Conservation (phyloP, 2,329 filamentous ascomycete genomes). For the Diaporthe humulicola region DNA sequence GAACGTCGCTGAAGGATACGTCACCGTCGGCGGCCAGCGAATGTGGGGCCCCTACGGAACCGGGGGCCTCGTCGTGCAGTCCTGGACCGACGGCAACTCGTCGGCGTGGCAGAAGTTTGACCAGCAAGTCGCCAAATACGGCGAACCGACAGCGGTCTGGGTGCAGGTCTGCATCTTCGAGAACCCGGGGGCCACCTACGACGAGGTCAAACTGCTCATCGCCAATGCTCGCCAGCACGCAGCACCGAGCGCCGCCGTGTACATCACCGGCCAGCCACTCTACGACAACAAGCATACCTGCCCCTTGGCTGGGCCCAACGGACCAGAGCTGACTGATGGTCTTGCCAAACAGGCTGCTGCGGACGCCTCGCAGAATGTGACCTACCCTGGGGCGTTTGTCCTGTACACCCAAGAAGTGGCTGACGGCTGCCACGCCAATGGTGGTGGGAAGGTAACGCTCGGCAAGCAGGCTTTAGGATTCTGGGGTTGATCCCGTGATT, state of each 20-base stretch:
- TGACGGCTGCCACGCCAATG: slow-evolving; percentile 9
- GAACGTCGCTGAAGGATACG: slow-evolving; percentile 48
- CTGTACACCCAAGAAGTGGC: not conserved
- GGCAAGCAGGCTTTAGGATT: slow-evolving; percentile 7
- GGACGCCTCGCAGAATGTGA: not conserved
- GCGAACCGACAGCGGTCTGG: slow-evolving; percentile 45
- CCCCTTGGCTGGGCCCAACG: slow-evolving; percentile 43
- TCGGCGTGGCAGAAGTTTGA: slow-evolving; percentile 46
- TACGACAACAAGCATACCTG: slow-evolving; percentile 45
- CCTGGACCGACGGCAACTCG: slow-evolving; percentile 47
- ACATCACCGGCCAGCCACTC: slow-evolving; percentile 49
- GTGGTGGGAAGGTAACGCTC: not conserved
- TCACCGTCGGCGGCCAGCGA: slow-evolving; percentile 43
- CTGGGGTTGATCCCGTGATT: not conserved
- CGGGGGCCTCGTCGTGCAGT: slow-evolving; percentile 47
- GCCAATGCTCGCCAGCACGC: slow-evolving; percentile 47
- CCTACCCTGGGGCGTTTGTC: not conserved
- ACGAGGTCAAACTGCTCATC: slow-evolving; percentile 48
- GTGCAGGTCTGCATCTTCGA: slow-evolving; percentile 50
- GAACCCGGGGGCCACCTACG: slow-evolving; percentile 45
- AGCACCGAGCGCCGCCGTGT: slow-evolving; percentile 44
- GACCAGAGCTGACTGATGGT: not conserved
- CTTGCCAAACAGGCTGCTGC: not conserved
- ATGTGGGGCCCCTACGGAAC: slow-evolving; percentile 50
- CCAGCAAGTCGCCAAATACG: slow-evolving; percentile 44